These are phyloP conservation scores for Clitocybe nebularis DNA, from an alignment of 1,284 basidiomycete species.

Conservation along the genomic window DNA sequence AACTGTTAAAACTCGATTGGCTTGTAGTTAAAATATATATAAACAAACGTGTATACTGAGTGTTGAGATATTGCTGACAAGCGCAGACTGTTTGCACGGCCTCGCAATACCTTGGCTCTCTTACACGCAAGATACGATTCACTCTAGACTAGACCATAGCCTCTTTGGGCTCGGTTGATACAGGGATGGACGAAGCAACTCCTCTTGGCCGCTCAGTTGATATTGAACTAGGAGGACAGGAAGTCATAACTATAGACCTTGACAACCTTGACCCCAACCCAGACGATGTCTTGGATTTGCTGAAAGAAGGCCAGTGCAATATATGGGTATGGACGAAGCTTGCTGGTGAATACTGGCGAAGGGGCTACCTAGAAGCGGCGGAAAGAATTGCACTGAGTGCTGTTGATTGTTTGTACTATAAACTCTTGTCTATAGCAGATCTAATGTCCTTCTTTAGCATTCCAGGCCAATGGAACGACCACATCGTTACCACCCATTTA, in stretches of 20 bases:
- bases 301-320: slow-evolving; percentile 65
- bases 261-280: slow-evolving; percentile 73
- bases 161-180: no score
- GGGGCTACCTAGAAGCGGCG: slow-evolving; percentile 63
- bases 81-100: no score
- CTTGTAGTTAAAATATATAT: not conserved
- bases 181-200: slow-evolving; percentile 30
- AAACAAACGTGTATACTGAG: not conserved
- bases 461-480: slow-evolving; percentile 44
- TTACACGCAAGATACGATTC: no score
- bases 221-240: slow-evolving; percentile 74
- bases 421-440: slow-evolving; percentile 1
- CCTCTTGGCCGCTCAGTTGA: slow-evolving; percentile 45
- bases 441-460: slow-evolving; percentile 35
- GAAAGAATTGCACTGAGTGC: slow-evolving; percentile 64
- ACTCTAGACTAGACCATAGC: no score
- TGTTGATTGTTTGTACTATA: slow-evolving; percentile 50
- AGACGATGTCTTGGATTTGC: slow-evolving; percentile 66
- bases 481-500: slow-evolving; percentile 62
- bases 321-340: slow-evolving; percentile 74
- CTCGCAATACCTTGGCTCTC: no score
- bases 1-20: not conserved
- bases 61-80: no score
- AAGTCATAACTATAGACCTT: slow-evolving; percentile 77
- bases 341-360: slow-evolving; percentile 75